These are phyloP conservation scores for Ampelocalamus luodianensis DNA, from an alignment of 176 grass and related monocot genomes.

Conservation along the genomic window DNA sequence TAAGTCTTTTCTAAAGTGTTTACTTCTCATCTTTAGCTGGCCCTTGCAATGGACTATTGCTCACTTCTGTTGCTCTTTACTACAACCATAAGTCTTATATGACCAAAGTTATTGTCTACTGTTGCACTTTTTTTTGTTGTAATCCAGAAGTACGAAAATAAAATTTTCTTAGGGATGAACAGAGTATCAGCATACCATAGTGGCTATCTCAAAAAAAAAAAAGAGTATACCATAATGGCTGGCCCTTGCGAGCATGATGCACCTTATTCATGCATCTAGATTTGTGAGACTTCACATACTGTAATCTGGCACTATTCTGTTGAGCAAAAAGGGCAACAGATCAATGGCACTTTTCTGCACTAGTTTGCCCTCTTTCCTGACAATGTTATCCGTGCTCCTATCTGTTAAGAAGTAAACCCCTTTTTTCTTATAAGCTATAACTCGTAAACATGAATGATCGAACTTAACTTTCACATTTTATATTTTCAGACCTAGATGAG, in stretches of 20 bases:
- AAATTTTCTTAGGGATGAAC: not conserved
- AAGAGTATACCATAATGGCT: not conserved
- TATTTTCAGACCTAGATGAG: slow-evolving; percentile 62
- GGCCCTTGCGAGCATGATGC: not conserved
- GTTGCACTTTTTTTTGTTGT: not conserved
- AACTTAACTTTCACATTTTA: slow-evolving; percentile 23
- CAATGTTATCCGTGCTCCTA: not conserved
- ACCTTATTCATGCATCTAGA: not conserved
- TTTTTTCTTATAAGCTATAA: slow-evolving; percentile 23
- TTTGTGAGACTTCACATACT: not conserved
- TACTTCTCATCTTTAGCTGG: slow-evolving; percentile 8
- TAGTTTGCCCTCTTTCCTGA: not conserved
- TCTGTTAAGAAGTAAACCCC: not conserved
- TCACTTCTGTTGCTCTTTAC: not conserved
- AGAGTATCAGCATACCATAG: not conserved
- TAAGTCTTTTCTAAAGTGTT: slow-evolving; percentile 18
- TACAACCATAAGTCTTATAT: not conserved
- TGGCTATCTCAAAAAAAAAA: not conserved
- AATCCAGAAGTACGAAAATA: not conserved
- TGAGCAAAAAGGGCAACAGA: not conserved
- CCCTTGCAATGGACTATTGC: not conserved
- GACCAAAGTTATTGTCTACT: not conserved
- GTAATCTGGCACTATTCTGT: not conserved
- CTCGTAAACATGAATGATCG: slow-evolving; percentile 18
- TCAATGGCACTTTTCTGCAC: not conserved